Evolutionary conservation across 2,329 filamentous ascomycete species (phyloP), one percentile per base, ranked within the genome.

Genomic region (Trichoderma sp.): DNA sequence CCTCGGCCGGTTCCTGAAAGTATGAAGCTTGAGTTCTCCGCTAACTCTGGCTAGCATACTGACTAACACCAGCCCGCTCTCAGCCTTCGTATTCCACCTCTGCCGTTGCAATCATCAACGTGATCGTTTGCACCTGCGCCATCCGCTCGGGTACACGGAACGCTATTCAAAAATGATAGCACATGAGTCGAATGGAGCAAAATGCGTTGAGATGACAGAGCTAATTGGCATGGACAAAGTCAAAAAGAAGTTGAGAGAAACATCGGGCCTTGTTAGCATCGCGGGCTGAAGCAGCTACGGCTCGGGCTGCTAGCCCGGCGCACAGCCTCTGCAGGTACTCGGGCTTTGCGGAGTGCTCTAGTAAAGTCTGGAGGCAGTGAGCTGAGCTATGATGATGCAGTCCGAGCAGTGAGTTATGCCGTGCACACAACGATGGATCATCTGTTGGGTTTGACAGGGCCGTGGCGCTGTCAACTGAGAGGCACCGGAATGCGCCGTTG

Each of bases 1-100:
- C 59, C 66, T 58, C 59, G 66, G 58, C 52, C 52, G 63, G 66
- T 64, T 59, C 66, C 59, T 64, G 59, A 68, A 68, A 68, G 39
- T 64, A 43, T 60, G 55, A 59, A 54, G 56, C 16, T 26, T 68
- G 56, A 32, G 34, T 34, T 55, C 26, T 37, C 65, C 65, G 51
- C 65, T 28, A 59, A 67, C 10, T 32, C 32, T 43, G 32, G 49
- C 39, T 60, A 43, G 56, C 26, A 60, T 30, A 66, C 52, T 49
- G 34, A 30, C 14, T 26, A 11, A 30, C 37, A 32, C 18, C 55
- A 56, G 30, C 13, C 14, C 24, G 13, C 16, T 14, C 49, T n/a
- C 51, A 26, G 51, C n/a, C 34, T 32, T 65, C 37, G 61, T 65
- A 56, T 65, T 56, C 24, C 26, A 46, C n/a, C 37, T 34, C 37